Conservation (phyloP, 805 yeast genomes). For the Saturnispora dispora region DNA sequence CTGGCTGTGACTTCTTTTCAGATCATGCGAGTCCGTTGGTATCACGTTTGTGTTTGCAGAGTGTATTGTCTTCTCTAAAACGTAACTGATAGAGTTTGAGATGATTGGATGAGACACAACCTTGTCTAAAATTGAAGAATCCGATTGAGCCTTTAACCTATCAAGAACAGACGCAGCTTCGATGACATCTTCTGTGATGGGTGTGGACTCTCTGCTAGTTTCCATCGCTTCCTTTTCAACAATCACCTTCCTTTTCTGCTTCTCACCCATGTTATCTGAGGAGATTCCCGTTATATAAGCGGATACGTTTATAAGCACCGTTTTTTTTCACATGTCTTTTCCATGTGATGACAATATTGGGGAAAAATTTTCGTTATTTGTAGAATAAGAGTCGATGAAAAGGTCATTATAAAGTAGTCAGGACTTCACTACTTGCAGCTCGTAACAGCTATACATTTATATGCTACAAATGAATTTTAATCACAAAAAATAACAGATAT, state of each 20-base stretch:
- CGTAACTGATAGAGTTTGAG: slow-evolving; percentile 29
- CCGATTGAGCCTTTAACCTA: not conserved
- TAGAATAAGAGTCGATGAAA: not conserved
- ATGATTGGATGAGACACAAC: slow-evolving; percentile 31
- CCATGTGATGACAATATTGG: not conserved
- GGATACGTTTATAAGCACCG: not conserved
- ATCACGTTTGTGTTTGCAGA: slow-evolving; percentile 21
- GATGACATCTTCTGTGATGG: not conserved
- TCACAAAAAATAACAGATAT: too few species aligned
- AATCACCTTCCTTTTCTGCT: not conserved
- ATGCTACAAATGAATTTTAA: too few species aligned
- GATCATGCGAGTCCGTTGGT: not conserved
- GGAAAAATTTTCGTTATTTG: not conserved
- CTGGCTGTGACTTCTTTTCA: not conserved
- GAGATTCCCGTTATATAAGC: not conserved
- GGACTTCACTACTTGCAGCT: too few species aligned
- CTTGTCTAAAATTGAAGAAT: slow-evolving; percentile 26
- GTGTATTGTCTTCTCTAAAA: slow-evolving; percentile 28
- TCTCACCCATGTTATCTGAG: not conserved
- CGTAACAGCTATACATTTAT: too few species aligned
- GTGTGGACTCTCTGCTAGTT: not conserved
- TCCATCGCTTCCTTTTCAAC: not conserved
- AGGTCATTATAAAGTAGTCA: too few species aligned
- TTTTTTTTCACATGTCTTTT: not conserved
- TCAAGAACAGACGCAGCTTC: slow-evolving; percentile 1